Base-by-base conservation (phyloP, 805 yeast species). In the Hanseniaspora occidentalis region DNA sequence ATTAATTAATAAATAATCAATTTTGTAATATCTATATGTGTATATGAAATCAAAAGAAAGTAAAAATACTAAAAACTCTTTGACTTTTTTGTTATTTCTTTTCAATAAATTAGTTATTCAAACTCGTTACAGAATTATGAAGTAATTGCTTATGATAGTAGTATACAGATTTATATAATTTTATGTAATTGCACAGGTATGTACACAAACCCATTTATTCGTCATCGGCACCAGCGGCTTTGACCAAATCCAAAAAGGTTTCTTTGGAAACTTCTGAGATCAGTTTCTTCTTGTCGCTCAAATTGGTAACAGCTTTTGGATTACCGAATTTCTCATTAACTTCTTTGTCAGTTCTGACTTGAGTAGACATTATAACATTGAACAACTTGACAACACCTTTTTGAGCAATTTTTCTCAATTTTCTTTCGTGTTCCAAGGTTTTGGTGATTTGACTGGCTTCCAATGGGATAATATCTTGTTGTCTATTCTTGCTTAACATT, bases 251-350 rank as follows among this genome's bases (percentile, higher is more conserved):
- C 60, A 88, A 70, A 54, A 88, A 88, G 57, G 77, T 83, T 56
- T 86, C 95, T 58, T 88, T 89, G 4, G 95, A 80, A 40, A 88
- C 70, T 51, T 86, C 95, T 33, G 76, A 79, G 50, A 79, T 70
- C 44, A 79, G 57, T 45, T 77, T 73, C 38, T 52, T 52, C 42
- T 52, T 57, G 48, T 79, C 79, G 49, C 71, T 65, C 57, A 69
- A 71, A 16, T 61, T 63, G 42, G 53, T 58, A 19, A 64, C 52
- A 44, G 50, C 55, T 20, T 41, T 35, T 3, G 38, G 29, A 16
- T 40, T 33, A 13, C 61, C 64, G 56, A 75, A 50, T 17, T 68
- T 76, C 11, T 63, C 62, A n/a, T 58, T 50, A 2, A 75, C 58
- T 46, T 73, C 80, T 40, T 65, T 64, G 21, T 60, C 64, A 2